These are phyloP conservation scores for Cutaneotrichosporon sp. DNA, from an alignment of 1,284 basidiomycete genomes.

Conservation along the genomic window DNA sequence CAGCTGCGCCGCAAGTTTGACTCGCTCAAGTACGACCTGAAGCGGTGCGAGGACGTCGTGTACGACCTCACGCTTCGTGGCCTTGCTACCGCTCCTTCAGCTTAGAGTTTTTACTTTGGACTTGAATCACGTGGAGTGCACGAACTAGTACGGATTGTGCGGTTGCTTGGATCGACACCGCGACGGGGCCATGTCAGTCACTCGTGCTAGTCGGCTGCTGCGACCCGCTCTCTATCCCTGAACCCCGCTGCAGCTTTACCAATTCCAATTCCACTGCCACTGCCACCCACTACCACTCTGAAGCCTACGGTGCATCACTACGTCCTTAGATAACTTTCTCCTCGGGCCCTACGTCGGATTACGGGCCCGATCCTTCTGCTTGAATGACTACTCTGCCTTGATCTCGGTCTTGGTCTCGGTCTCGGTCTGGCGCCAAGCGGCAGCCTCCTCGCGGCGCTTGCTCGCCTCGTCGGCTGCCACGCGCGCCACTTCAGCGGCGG, in stretches of 20 bases:
- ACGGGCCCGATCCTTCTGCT: background rate
- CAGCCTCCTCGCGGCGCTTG: background rate
- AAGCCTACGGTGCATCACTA: too few relatives aligned
- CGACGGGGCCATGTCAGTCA: too few relatives aligned
- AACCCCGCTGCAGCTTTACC: too few relatives aligned
- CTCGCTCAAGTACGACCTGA: constrained; percentile 54
- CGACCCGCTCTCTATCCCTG: background rate
- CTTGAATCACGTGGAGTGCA: background rate
- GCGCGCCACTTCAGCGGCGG: background rate
- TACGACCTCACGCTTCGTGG: constrained; percentile 49
- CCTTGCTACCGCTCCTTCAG: constrained; percentile 6
- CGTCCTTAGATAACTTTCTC: too few relatives aligned
- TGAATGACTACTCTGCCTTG: background rate
- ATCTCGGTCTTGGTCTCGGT: background rate
- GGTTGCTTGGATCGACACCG: too few relatives aligned
- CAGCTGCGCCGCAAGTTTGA: constrained; percentile 52
- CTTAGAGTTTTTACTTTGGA: background rate
- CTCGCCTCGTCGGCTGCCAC: background rate
- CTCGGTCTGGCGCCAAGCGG: background rate
- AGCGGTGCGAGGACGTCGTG: constrained; percentile 54
- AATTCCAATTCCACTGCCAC: too few relatives aligned
- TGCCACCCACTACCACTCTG: background rate
- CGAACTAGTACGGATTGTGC: too few relatives aligned
- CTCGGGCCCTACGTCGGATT: too few relatives aligned
- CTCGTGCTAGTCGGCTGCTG: background rate